Base-by-base conservation (phyloP, 2,329 filamentous ascomycete genomes). In the Nakataea oryzae region DNA sequence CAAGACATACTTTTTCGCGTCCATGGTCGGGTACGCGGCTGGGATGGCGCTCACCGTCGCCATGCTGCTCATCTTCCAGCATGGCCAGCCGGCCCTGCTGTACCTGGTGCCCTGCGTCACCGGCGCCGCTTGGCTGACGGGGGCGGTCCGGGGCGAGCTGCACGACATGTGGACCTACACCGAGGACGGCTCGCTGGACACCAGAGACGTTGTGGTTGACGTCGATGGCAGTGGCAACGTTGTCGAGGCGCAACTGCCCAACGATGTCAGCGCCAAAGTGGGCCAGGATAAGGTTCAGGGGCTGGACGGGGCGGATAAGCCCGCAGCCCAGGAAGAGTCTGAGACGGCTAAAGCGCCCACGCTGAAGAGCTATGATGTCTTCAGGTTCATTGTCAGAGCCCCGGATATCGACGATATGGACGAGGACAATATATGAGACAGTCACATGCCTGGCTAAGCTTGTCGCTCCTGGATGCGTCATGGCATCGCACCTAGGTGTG, bases 71-170 rank as follows among this genome's bases (percentile, higher is more conserved):
- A 76, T 91, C 12, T 95, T 86, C 69, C 82, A 88, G 58, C 91
- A 91, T 65, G 91, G 90, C 3, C 93, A 99, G 71, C 93, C 93
- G 0, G 93, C 95, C 9, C 80, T 99, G 34, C 78, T 99, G 17
- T 97, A 97, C 71, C 84, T 99, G 8, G 95, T 97, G 0, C 93
- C 93, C 0, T 88, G 90, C 0, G 91, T 97, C 0, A 76, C 97
- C 6, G 79, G 83, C 1, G 83, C 87, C 1, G 71, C 95, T 1
- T 96, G 91, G 88, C 73, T 86, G 3, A 95, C 89, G 2, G 93
- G 88, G 0, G 67, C 86, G 5, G 71, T 81, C 24, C 84, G 86
- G 13, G 89, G 91, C 2, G 92, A 97, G 70, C 66, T 93, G 2
- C 79, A 78, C 60, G 74, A 86, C 55, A 88, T 97, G 84, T 96